Evolutionary conservation across 2,329 filamentous ascomycete genomes (phyloP).

Genomic region (Neofusicoccum sp.): DNA sequence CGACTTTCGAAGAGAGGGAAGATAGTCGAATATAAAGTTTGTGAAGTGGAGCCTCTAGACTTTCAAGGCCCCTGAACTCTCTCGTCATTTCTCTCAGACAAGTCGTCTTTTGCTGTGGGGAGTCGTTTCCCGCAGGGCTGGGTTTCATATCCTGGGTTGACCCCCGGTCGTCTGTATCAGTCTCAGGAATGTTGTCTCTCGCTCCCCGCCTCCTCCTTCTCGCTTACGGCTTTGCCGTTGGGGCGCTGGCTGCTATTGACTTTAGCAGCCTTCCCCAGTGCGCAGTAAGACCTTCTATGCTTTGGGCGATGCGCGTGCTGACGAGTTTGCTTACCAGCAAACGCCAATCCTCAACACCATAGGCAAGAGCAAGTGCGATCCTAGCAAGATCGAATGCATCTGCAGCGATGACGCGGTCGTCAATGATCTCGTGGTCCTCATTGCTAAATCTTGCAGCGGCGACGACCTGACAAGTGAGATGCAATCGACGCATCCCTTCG

Average conservation of each 20-base stretch:
- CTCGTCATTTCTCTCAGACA: neutral
- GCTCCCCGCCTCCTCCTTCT: neutral
- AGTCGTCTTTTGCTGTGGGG: neutral
- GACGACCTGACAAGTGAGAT: conserved; percentile 6
- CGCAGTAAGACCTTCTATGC: neutral
- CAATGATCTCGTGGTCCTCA: neutral
- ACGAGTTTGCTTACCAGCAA: neutral
- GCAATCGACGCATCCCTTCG: neutral
- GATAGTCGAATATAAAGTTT: too few species aligned
- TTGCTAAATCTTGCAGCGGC: neutral
- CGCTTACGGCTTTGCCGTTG: neutral
- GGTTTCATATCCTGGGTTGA: neutral
- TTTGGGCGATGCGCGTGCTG: neutral
- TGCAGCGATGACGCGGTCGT: conserved; percentile 5
- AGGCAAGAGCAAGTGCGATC: conserved; percentile 13
- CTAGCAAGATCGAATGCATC: conserved; percentile 12
- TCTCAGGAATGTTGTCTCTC: conserved; percentile 11
- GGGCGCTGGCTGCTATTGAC: neutral
- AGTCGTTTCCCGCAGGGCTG: neutral
- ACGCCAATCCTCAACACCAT: conserved; percentile 10
- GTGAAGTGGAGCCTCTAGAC: neutral
- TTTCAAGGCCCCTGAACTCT: neutral
- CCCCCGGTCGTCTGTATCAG: neutral
- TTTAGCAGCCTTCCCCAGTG: conserved; percentile 13
- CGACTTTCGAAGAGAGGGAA: too few species aligned